Evolutionary conservation across 345 rosid genomes (phyloP).

Genomic region (Heritiera fomes): DNA sequence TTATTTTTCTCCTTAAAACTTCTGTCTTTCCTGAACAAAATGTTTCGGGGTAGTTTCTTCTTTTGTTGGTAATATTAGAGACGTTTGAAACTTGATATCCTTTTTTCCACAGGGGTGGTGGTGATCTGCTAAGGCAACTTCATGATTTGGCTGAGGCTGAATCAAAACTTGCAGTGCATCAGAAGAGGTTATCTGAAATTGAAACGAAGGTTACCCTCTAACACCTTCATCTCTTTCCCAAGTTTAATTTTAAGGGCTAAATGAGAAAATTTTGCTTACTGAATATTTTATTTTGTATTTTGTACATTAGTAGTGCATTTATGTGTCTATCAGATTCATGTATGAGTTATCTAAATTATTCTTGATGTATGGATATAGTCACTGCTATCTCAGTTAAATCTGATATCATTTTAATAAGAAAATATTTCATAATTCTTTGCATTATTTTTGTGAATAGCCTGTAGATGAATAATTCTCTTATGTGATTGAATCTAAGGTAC

Average conservation of each 20-base stretch:
- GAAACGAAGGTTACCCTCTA: conserved; percentile 64
- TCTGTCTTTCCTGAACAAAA: not conserved
- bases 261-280: not conserved
- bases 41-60: not conserved
- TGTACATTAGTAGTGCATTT: not conserved
- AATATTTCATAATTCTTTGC: not conserved
- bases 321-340: not conserved
- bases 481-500: not conserved
- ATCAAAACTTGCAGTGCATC: conserved; percentile 63
- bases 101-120: conserved; percentile 64
- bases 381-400: not conserved
- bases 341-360: not conserved
- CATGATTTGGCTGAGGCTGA: conserved; percentile 84
- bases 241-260: not conserved
- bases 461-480: not conserved
- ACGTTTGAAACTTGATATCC: not conserved
- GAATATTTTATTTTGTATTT: not conserved
- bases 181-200: conserved; percentile 65
- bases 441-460: not conserved
- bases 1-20: not conserved
- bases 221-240: not conserved
- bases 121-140: conserved; percentile 77
- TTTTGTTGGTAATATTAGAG: too few relatives aligned
- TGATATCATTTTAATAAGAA: not conserved
- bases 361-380: not conserved